Evolutionary conservation across 2,329 filamentous ascomycete species (phyloP).

Genomic region (Ceratocystis papillata): DNA sequence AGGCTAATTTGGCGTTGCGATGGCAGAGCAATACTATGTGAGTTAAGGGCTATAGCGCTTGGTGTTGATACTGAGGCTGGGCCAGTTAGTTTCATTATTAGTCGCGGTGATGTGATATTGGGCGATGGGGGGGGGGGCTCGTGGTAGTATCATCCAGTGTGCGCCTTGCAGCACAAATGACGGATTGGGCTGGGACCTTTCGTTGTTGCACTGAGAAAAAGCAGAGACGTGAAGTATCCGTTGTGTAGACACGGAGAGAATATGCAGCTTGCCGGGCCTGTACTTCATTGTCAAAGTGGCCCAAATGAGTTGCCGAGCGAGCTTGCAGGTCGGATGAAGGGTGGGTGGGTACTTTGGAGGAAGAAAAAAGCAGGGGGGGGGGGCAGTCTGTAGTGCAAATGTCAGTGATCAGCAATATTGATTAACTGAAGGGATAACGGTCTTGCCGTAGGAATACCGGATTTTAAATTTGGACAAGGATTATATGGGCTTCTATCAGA

Average conservation of each 20-base stretch:
- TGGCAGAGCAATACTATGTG: not conserved
- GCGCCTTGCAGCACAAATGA: not conserved
- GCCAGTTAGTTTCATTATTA: too few relatives aligned
- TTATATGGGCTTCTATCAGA: not conserved
- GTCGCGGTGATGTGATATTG: too few relatives aligned
- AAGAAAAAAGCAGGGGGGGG: not conserved
- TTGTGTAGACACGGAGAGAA: not conserved
- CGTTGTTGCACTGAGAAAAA: not conserved
- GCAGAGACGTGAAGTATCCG: not conserved
- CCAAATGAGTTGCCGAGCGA: not conserved
- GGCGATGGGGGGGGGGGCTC: not conserved
- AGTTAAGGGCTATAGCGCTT: too few relatives aligned
- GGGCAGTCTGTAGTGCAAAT: not conserved
- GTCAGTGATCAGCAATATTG: constrained; percentile 9
- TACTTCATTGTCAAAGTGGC: not conserved
- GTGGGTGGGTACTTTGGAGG: not conserved
- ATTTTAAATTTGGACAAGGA: not conserved
- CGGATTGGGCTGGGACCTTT: not conserved
- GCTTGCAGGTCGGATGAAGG: not conserved
- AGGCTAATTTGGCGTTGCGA: not conserved
- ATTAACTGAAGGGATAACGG: constrained; percentile 11
- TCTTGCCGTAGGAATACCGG: constrained; percentile 6
- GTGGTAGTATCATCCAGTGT: not conserved
- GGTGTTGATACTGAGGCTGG: too few relatives aligned
- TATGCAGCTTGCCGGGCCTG: not conserved